Base-by-base conservation (phyloP, 2,329 filamentous ascomycete species). In the Hysterium pulicare region DNA sequence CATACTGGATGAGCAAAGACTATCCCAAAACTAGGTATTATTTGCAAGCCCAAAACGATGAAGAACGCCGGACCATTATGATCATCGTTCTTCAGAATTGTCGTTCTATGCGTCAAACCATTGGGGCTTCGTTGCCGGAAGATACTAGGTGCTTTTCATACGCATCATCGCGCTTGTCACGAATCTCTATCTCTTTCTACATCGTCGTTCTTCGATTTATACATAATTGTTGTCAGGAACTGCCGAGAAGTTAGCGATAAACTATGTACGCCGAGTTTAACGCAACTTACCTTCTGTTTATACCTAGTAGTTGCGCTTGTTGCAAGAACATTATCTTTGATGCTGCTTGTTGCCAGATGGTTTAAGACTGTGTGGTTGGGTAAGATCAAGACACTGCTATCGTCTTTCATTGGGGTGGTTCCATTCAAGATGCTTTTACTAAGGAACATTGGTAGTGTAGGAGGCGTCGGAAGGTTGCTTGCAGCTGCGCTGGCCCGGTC, bases 151-250 rank as follows among this genome's bases (percentile, higher is more conserved):
- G n/a, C n/a, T n/a, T 19, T 34, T 34, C 13, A 19, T 17, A 34
- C 4, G 32, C 13, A 4, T 13, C 28, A 13, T 38, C 9, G 5
- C 7, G 9, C 17, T 38, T 9, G 28, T 28, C 24, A 28, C 13
- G 24, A 28, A 28, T 28, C 13, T 13, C 24, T 28, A 28, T 28
- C 24, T 8, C 13, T 28, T 7, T 28, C 50, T 17, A 55, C 59
- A 34, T 64, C 59, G 24, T 72, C 71, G 48, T 66, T 75, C 16
- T 90, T 89, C 15, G 89, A 90, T 74, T 96, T 97, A 72, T 97
- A 97, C 74, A 97, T 85, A 63, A 97, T 95, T 2, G 90, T 96
- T 3, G 91, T 97, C 26, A 97, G 86, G 69, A 97, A 97, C 91
- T 96, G 57, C 19, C 38, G 42, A 8, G 20, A 26, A 10, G 39